These are phyloP conservation scores for Albugo candida DNA, from an alignment of 352 stramenopile genomes.

Conservation along the genomic window DNA sequence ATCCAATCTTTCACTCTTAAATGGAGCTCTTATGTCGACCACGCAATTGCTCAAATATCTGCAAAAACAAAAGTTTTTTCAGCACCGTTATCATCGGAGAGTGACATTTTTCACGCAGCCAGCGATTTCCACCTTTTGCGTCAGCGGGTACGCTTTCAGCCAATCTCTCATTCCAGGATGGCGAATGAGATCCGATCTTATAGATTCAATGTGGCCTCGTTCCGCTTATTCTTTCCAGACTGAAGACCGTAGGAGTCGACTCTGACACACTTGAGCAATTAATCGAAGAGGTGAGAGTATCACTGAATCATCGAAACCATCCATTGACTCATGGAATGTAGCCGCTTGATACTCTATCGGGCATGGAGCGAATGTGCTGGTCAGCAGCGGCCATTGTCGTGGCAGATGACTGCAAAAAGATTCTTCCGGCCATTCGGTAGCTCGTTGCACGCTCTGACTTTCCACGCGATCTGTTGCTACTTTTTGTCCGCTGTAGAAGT, in stretches of 20 bases:
- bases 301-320: slow-evolving; percentile 26
- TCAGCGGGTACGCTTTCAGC: slow-evolving; percentile 19
- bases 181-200: neutral
- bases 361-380: slow-evolving; percentile 46
- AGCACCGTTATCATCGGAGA: slow-evolving; percentile 1
- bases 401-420: slow-evolving; percentile 69
- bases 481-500: slow-evolving; percentile 17
- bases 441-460: neutral
- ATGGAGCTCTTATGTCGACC: neutral
- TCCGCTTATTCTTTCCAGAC: slow-evolving; percentile 11
- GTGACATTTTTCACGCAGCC: slow-evolving; percentile 17
- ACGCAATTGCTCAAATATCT: slow-evolving; percentile 22
- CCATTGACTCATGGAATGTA: slow-evolving; percentile 5
- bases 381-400: slow-evolving; percentile 30
- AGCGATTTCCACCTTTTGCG: slow-evolving; percentile 52
- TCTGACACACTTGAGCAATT: slow-evolving; percentile 14
- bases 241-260: slow-evolving; percentile 27
- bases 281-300: slow-evolving; percentile 3
- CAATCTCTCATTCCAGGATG: neutral
- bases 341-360: slow-evolving; percentile 17
- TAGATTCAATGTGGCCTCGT: slow-evolving; percentile 38
- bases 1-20: too few species aligned
- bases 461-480: neutral
- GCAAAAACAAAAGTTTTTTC: slow-evolving; percentile 25
- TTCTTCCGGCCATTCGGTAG: slow-evolving; percentile 61